These are phyloP conservation scores for Blastocystis sp. DNA, from an alignment of 352 stramenopile species.

Conservation along the genomic window DNA sequence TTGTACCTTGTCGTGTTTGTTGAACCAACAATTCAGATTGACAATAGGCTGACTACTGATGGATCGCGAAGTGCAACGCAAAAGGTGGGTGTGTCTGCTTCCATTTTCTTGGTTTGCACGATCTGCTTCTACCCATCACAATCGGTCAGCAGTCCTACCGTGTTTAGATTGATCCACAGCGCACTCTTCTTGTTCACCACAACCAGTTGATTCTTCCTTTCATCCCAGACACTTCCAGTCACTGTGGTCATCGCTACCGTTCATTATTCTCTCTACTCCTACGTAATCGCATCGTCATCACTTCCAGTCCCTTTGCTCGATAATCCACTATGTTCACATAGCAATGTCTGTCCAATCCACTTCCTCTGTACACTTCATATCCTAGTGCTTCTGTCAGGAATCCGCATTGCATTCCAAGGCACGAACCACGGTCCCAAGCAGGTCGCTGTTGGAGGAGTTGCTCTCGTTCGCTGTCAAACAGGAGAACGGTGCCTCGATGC, in stretches of 20 bases:
- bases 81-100: background rate
- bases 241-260: background rate
- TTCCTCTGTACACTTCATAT: background rate
- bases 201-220: background rate
- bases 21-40: background rate
- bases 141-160: background rate
- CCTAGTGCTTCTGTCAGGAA: background rate
- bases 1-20: background rate
- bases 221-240: background rate
- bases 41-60: too few relatives aligned
- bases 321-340: background rate
- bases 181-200: background rate
- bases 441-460: background rate
- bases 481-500: background rate
- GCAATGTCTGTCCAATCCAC: background rate
- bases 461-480: background rate
- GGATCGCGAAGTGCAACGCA: too few relatives aligned
- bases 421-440: background rate
- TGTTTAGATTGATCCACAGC: background rate
- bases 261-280: background rate
- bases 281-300: background rate
- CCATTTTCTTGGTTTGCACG: background rate
- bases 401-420: background rate
- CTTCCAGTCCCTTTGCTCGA: background rate
- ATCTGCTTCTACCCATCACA: slow-evolving; percentile 1